A percentile compares a stretch with the other conserved stretches of the same genome.
phyloP scores from a whole-genome alignment of 2,329 filamentous ascomycete species.

The Diaporthe caulivora region DNA sequence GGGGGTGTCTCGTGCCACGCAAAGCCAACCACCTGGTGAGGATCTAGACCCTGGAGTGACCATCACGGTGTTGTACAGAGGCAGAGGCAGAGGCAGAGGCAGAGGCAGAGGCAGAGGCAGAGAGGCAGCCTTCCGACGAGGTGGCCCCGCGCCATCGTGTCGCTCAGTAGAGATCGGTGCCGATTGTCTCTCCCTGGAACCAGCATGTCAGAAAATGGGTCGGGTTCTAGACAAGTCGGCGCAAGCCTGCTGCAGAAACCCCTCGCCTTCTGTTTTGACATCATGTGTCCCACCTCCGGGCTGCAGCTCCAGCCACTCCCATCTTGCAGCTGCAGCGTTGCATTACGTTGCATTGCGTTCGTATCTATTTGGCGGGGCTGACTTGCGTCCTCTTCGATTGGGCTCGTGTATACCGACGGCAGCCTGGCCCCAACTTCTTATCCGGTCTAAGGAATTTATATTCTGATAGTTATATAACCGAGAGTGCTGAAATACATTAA shows the following conservation, averaged over 20 bases:
- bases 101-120: too few relatives aligned
- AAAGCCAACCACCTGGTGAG: neutral
- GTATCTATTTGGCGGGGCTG: slow-evolving; percentile 1
- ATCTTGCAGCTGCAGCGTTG: slow-evolving; percentile 32
- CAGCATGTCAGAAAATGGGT: slow-evolving; percentile 23
- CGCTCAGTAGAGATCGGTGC: slow-evolving; percentile 7
- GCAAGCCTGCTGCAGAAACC: neutral
- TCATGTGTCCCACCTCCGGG: slow-evolving; percentile 21
- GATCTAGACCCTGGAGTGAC: neutral
- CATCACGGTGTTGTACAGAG: neutral
- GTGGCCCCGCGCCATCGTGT: slow-evolving; percentile 12
- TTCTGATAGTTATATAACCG: too few relatives aligned
- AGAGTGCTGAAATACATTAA: too few relatives aligned
- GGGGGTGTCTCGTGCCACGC: slow-evolving; percentile 6
- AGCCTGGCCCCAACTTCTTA: neutral
- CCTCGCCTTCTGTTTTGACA: slow-evolving; percentile 9
- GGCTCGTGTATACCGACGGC: neutral
- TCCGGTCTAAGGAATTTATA: slow-evolving; percentile 11
- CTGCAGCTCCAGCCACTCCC: slow-evolving; percentile 9
- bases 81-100: too few relatives aligned
- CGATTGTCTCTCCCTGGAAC: neutral
- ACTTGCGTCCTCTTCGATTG: neutral
- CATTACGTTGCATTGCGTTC: slow-evolving; percentile 26
- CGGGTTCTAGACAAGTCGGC: slow-evolving; percentile 22
- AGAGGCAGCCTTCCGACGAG: neutral